Conservation (phyloP, 2,329 filamentous ascomycete genomes). For the Pestalotiopsis sp. region DNA sequence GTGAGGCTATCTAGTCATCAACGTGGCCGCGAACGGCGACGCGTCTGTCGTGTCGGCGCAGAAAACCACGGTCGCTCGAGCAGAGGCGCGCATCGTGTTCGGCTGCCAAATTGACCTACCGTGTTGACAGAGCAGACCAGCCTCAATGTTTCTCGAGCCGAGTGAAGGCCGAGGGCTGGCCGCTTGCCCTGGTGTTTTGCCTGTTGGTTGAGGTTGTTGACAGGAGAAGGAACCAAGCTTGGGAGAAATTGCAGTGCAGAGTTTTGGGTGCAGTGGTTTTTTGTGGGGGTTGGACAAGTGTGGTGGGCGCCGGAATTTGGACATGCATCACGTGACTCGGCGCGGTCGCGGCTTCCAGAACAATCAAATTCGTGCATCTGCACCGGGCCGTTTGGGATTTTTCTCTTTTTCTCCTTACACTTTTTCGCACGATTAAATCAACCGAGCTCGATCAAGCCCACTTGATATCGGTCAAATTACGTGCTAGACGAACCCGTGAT, state of each 20-base stretch:
- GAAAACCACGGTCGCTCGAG: neutral
- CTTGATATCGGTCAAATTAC: conserved; percentile 61
- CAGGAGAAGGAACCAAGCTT: neutral
- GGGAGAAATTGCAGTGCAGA: neutral
- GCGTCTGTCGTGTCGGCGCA: neutral
- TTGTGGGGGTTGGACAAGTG: neutral
- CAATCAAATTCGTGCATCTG: neutral
- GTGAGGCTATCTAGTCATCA: neutral
- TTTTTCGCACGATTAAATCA: conserved; percentile 61
- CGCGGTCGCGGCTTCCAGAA: neutral
- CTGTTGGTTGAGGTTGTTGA: neutral
- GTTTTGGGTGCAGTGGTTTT: neutral
- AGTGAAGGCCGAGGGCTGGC: neutral
- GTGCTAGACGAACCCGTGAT: conserved; percentile 51
- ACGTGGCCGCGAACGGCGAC: too few species aligned
- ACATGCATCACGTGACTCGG: neutral
- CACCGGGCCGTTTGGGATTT: conserved; percentile 7
- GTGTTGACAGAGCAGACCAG: neutral
- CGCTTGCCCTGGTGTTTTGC: neutral
- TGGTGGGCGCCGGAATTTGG: neutral
- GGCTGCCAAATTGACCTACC: neutral
- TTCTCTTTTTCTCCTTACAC: conserved; percentile 40
- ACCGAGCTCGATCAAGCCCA: conserved; percentile 52
- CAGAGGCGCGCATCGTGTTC: neutral
- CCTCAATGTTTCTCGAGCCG: neutral